Base-by-base conservation (phyloP, 495 filamentous ascomycete species). In the Hypoxylon intermedium region DNA sequence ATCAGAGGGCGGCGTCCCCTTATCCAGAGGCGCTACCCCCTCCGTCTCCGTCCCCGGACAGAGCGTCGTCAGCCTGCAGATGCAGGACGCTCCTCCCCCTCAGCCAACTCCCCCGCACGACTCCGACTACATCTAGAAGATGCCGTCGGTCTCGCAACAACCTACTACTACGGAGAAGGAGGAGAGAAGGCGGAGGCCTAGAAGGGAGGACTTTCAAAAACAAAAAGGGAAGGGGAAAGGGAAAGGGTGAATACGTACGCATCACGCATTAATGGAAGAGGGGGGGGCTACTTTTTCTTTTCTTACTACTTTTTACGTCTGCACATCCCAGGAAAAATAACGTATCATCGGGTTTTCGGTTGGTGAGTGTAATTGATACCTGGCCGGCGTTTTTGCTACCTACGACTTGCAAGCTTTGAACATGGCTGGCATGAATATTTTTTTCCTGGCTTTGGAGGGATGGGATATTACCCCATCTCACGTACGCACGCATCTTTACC, bases 1-100 rank as follows among this genome's bases (percentile, higher is more conserved):
- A 11, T 67, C 67, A 16, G 69, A 73, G 0, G 69, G 73, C 43
- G 63, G 69, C 44, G 65, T 58, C 21, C 69, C 70, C 16, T 38
- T 67, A 9, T 68, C 65, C 5, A 52, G 68, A 30, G 65, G 68
- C 30, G 55, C 66, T 9, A 68, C 65, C 33, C 68, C 68, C 5
- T 70, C 67, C 1, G 57, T 56, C 11, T 38, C 33, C 2, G 4
- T 23, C 34, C 9, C 31, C 43, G 59, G 30, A 6, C 67, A 61
- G 15, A 67, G 64, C 50, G 60, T 45, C 24, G 45, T 67, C 19
- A 68, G 65, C 44, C 11, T 66, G 18, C 63, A 61, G 37, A 65
- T 71, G 62, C 33, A 45, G 21, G 68, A 71, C 37, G 59, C 65
- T 7, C 68, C 68, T 36, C 50, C 66, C 5, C 67, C 68, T 0